Percentiles rank a stretch among this genome's conserved stretches.
These are phyloP conservation scores for Forsythia suspensa DNA, from an alignment of 257 asterid species.

Conservation along the genomic window DNA sequence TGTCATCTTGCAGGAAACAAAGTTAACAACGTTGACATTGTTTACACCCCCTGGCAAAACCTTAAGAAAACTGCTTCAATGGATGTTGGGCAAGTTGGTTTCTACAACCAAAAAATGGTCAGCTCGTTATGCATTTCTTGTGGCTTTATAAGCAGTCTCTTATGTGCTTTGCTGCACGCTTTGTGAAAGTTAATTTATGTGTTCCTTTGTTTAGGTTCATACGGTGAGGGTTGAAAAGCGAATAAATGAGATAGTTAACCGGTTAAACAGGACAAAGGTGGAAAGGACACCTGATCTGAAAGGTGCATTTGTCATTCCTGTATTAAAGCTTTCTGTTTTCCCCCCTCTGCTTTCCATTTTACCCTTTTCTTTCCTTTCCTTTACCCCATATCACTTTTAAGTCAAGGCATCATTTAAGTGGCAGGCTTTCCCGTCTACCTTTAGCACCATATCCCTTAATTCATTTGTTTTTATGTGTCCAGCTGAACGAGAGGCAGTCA, in stretches of 20 bases:
- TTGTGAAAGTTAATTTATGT: slow-evolving; percentile 13
- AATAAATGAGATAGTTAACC: slow-evolving; percentile 82
- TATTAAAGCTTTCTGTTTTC: not conserved
- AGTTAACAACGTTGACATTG: slow-evolving; percentile 84
- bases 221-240: slow-evolving; percentile 92
- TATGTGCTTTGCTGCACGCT: not conserved
- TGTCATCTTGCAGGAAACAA: slow-evolving; percentile 69
- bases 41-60: slow-evolving; percentile 97
- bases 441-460: slow-evolving; percentile 7
- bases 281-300: slow-evolving; percentile 88
- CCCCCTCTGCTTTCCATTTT: not conserved
- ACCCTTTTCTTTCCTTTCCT: not conserved
- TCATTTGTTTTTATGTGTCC: slow-evolving; percentile 20
- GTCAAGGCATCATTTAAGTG: not conserved
- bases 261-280: slow-evolving; percentile 94
- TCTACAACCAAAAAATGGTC: slow-evolving; percentile 85
- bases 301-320: slow-evolving; percentile 40
- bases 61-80: slow-evolving; percentile 94
- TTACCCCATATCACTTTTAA: not conserved
- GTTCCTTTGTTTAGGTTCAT: slow-evolving; percentile 54
- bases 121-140: slow-evolving; percentile 20
- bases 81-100: slow-evolving; percentile 99
- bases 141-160: not conserved
- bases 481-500: slow-evolving; percentile 93
- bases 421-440: slow-evolving; percentile 3